Base-by-base conservation (phyloP, 495 filamentous ascomycete genomes). In the Gamarada debralockiae region DNA sequence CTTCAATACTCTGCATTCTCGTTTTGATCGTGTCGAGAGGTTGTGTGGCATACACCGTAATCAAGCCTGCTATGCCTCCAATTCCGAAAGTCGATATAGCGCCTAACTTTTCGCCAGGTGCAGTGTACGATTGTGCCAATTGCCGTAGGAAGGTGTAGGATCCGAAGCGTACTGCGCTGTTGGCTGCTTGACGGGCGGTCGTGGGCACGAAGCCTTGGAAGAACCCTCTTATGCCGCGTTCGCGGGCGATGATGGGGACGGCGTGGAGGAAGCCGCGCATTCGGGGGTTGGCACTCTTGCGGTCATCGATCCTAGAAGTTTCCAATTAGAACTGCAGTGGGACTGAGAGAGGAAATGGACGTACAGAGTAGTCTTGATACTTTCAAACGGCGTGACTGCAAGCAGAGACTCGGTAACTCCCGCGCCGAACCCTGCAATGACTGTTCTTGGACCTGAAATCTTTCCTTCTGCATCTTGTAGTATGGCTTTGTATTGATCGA, bases 141-240 rank as follows among this genome's bases (percentile, higher is more conserved):
- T 98, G 93, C 69, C 89, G 90, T 41, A 98, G 73, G 24, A 82
- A 84, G 2, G 89, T 96, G 67, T 98, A 98, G 22, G 87, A 86
- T 13, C 87, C 85, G 61, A 98, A 98, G 27, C 93, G 78, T 0
- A 83, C 85, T 1, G 92, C 93, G 25, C 87, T 92, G 65, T 98
- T 98, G 37, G 93, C 95, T 20, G 92, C 90, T 64, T 98, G 93
- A 44, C 93, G 77, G 12, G 91, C 90, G 3, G 93, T 96, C 1
- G 93, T 98, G 0, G 93, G 93, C 1, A 96, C 84, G 66, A 98
- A 90, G 25, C 93, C 93, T 66, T 97, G 90, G 77, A 98, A 93
- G 74, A 98, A 97, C 24, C 92, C 95, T 33, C 84, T 79, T 44
- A 96, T 60, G 21, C 93, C 93, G 57, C 91, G 79, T 67, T 98